Conservation (phyloP, 129 eudicot genomes). For the Erigeron canadensis region DNA sequence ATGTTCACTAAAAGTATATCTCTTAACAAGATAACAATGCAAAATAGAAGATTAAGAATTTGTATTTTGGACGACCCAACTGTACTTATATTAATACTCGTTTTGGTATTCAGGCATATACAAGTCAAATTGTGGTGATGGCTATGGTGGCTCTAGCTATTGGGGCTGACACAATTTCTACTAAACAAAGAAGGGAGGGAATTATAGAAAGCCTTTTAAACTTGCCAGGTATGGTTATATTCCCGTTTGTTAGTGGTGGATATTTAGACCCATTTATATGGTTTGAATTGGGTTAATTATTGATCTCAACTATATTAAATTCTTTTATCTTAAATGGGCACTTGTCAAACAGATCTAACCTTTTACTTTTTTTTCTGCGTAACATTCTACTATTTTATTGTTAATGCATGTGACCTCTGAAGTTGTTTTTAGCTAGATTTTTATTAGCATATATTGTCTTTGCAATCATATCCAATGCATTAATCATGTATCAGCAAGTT, state of each 20-base stretch:
- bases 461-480: neutral
- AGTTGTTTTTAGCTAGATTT: neutral
- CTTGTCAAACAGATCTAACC: neutral
- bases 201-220: slow-evolving; percentile 73
- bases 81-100: neutral
- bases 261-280: neutral
- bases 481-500: neutral
- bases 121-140: slow-evolving; percentile 98
- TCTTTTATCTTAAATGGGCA: neutral
- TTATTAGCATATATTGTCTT: neutral
- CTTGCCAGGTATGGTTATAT: slow-evolving; percentile 61
- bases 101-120: slow-evolving; percentile 68
- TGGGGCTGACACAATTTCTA: slow-evolving; percentile 79
- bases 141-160: slow-evolving; percentile 97
- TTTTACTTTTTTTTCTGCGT: neutral
- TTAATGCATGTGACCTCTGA: neutral
- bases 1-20: neutral
- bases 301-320: neutral
- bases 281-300: neutral
- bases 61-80: neutral
- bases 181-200: slow-evolving; percentile 80
- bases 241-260: neutral
- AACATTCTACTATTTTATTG: neutral
- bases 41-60: neutral
- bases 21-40: neutral